Evolutionary conservation across 148 eudicot species (phyloP).

Genomic region (Diospyros kaki): DNA sequence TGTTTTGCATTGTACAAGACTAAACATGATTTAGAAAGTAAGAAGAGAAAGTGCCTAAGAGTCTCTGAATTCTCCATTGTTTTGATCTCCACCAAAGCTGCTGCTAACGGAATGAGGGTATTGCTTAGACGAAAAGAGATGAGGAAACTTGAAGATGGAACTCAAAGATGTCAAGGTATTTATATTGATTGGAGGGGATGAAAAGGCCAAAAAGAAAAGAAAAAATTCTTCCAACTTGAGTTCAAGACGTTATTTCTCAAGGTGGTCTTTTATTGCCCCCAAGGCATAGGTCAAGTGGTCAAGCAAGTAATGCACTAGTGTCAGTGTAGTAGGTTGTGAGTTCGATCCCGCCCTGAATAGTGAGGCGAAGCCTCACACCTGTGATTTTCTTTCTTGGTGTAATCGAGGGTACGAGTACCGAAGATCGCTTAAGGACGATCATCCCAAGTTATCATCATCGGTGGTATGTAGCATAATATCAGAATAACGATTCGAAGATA

Average conservation of each 20-base stretch:
- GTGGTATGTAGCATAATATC: too few relatives aligned
- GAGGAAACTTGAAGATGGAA: slow-evolving; percentile 14
- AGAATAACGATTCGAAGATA: too few relatives aligned
- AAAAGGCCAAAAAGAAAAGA: neutral
- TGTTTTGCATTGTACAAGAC: neutral
- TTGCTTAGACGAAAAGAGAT: neutral
- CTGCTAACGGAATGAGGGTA: neutral
- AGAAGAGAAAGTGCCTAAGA: slow-evolving; percentile 18
- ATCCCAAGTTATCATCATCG: too few relatives aligned
- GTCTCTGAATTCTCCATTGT: slow-evolving; percentile 22
- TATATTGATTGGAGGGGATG: slow-evolving; percentile 3
- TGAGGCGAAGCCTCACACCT: too few relatives aligned
- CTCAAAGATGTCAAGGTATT: slow-evolving; percentile 14
- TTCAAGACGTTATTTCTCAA: neutral
- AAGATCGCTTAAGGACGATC: too few relatives aligned
- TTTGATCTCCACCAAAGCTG: neutral
- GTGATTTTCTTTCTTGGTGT: too few relatives aligned
- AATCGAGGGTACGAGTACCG: too few relatives aligned
- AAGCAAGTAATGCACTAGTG: too few relatives aligned
- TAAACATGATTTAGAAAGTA: neutral
- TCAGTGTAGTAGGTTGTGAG: too few relatives aligned
- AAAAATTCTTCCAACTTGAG: neutral
- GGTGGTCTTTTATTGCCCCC: neutral
- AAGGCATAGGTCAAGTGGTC: too few relatives aligned
- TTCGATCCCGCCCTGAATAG: too few relatives aligned